Conservation (phyloP, 2,329 filamentous ascomycete species). For the Myrmaecium sp. region DNA sequence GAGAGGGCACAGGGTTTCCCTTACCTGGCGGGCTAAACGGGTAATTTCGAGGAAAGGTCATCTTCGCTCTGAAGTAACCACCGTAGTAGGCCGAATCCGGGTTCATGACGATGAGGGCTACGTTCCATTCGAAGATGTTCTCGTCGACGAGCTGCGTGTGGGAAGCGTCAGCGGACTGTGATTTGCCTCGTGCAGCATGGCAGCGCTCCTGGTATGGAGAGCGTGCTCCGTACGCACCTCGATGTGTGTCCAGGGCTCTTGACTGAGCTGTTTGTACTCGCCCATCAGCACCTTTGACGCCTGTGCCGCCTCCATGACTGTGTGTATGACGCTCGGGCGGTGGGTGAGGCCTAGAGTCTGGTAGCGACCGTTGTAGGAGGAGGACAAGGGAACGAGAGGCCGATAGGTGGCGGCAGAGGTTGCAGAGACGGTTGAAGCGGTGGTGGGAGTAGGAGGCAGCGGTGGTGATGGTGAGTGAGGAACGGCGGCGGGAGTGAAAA, state of each 20-base stretch:
- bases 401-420: neutral
- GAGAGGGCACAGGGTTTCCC: constrained; percentile 6
- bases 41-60: constrained; percentile 79
- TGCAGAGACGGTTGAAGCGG: constrained; percentile 4
- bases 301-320: constrained; percentile 43
- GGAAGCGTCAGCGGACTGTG: constrained; percentile 7
- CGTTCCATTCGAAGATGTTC: constrained; percentile 75
- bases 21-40: constrained; percentile 65
- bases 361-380: constrained; percentile 1
- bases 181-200: neutral
- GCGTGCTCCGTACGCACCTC: constrained; percentile 47
- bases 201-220: constrained; percentile 1
- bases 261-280: constrained; percentile 64
- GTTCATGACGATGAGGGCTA: constrained; percentile 86
- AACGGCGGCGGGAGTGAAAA: too few species aligned
- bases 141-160: constrained; percentile 48
- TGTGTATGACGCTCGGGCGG: too few species aligned
- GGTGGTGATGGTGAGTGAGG: too few species aligned
- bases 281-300: constrained; percentile 79
- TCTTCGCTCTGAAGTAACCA: constrained; percentile 81
- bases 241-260: constrained; percentile 89
- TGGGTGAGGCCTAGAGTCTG: too few species aligned
- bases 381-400: neutral
- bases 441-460: too few species aligned
- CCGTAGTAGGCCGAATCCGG: constrained; percentile 82